Conservation (phyloP, 129 eudicot species). For the Pulicaria dysenterica region DNA sequence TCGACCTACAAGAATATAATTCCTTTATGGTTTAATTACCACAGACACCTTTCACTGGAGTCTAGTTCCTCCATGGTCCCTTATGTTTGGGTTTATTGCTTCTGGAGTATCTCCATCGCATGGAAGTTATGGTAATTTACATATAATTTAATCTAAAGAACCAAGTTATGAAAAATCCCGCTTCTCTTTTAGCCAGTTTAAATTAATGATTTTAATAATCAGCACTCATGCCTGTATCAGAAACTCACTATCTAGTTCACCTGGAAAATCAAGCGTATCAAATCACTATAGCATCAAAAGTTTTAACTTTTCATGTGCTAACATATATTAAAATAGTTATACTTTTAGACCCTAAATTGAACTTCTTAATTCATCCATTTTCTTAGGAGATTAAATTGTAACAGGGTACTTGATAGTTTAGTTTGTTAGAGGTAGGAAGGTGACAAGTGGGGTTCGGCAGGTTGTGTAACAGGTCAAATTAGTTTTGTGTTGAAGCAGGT, state of each 20-base stretch:
- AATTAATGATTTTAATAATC: neutral
- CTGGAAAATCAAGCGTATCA: neutral
- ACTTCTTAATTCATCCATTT: neutral
- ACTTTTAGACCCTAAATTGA: neutral
- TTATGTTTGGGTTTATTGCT: slow-evolving; percentile 4
- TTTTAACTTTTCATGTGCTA: neutral
- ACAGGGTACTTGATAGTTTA: neutral
- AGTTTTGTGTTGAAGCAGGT: neutral
- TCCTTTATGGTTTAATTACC: neutral
- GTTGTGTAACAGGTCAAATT: neutral
- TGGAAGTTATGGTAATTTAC: slow-evolving; percentile 13
- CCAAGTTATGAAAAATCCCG: neutral
- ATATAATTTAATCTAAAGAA: neutral
- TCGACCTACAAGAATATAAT: neutral
- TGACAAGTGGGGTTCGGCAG: neutral
- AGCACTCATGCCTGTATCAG: neutral
- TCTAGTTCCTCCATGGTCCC: neutral
- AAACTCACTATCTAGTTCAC: neutral
- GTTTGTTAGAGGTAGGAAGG: neutral
- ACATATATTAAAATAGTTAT: neutral
- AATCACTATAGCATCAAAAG: neutral
- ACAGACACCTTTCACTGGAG: neutral
- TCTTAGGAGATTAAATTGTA: neutral
- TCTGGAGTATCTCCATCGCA: neutral
- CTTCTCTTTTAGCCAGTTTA: neutral